Evolutionary conservation across 2,329 filamentous ascomycete species (phyloP).

Genomic region (Phoma sp.): DNA sequence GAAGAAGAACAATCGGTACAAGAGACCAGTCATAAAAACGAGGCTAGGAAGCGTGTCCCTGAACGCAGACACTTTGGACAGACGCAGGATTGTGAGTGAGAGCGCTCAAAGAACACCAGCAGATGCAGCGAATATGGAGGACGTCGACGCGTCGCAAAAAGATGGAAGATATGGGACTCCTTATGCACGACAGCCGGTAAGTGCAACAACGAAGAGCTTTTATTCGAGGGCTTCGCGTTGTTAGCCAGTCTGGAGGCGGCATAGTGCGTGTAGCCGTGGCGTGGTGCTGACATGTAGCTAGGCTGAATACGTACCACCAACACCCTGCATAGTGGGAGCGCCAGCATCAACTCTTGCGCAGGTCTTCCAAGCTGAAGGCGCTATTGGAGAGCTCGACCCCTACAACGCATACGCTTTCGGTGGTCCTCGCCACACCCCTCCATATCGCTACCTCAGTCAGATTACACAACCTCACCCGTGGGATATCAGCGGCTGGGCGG

Average conservation of each 20-base stretch:
- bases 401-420: slow-evolving; percentile 9
- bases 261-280: too few species aligned
- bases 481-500: slow-evolving; percentile 38
- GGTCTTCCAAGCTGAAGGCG: slow-evolving; percentile 10
- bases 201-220: background rate
- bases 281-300: background rate
- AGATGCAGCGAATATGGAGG: background rate
- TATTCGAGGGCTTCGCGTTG: background rate
- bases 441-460: slow-evolving; percentile 35
- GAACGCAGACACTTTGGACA: background rate
- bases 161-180: background rate
- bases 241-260: background rate
- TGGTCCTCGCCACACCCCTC: background rate
- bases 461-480: slow-evolving; percentile 22
- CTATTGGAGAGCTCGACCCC: slow-evolving; percentile 10
- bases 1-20: background rate
- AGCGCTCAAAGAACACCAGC: background rate
- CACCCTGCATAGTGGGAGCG: background rate
- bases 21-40: background rate
- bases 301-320: slow-evolving; percentile 14
- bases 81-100: background rate
- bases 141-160: background rate
- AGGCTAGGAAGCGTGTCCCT: background rate
- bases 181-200: slow-evolving; percentile 5
- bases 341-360: slow-evolving; percentile 22